phyloP scores from a whole-genome alignment of 805 yeast genomes.

The Osmozyma mogii region DNA sequence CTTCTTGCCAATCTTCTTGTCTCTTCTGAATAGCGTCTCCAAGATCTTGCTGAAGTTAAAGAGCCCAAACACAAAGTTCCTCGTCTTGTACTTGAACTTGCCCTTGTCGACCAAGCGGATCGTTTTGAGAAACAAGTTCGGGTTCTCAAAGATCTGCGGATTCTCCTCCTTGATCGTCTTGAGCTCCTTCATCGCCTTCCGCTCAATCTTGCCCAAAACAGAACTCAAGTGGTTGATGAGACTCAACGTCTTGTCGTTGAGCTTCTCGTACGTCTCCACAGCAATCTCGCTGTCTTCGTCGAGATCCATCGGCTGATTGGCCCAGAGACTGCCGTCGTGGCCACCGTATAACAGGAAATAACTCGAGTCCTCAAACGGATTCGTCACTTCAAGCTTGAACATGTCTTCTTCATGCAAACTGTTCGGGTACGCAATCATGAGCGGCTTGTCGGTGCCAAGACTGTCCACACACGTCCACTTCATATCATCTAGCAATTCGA shows the following conservation, averaged over 20 bases:
- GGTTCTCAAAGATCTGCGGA: slow-evolving; percentile 48
- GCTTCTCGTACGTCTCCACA: slow-evolving; percentile 9
- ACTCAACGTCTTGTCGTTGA: slow-evolving; percentile 18
- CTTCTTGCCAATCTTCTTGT: slow-evolving; percentile 21
- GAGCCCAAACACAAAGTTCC: slow-evolving; percentile 60
- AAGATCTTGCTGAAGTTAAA: slow-evolving; percentile 42
- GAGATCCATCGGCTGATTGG: too few relatives aligned
- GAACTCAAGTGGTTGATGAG: slow-evolving; percentile 46
- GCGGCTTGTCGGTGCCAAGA: background rate
- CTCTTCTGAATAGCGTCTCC: slow-evolving; percentile 43
- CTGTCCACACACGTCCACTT: slow-evolving; percentile 45
- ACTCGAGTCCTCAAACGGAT: slow-evolving; percentile 9
- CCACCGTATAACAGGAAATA: slow-evolving; percentile 9
- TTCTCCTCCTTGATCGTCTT: slow-evolving; percentile 42
- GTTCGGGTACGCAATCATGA: slow-evolving; percentile 11
- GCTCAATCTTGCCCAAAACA: slow-evolving; percentile 35
- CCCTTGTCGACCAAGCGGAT: slow-evolving; percentile 45
- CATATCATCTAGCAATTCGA: slow-evolving; percentile 74
- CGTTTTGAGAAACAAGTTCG: slow-evolving; percentile 46
- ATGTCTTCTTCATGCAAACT: slow-evolving; percentile 9
- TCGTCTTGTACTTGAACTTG: slow-evolving; percentile 53
- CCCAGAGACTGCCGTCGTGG: slow-evolving; percentile 5
- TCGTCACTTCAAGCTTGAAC: slow-evolving; percentile 7
- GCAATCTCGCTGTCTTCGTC: slow-evolving; percentile 10
- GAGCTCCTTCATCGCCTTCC: slow-evolving; percentile 51